A percentile compares a stretch with the other conserved stretches of the same genome.
These are phyloP conservation scores for Leptographium flavum DNA, from an alignment of 2,329 filamentous ascomycete genomes.

Conservation along the genomic window DNA sequence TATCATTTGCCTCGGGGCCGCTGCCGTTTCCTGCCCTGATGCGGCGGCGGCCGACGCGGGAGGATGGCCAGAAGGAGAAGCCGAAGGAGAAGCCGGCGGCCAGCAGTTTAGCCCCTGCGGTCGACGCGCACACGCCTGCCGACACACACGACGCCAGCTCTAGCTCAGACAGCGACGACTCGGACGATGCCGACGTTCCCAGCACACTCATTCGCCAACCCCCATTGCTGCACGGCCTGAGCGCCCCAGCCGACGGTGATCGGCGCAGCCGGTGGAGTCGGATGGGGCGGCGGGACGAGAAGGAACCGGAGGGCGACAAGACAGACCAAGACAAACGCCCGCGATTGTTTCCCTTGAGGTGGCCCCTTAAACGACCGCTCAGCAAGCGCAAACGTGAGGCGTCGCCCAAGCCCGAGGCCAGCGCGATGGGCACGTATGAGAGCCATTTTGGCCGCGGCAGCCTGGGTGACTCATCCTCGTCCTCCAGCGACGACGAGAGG, in stretches of 20 bases:
- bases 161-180: not conserved
- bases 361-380: not conserved
- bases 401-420: not conserved
- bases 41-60: too few species aligned
- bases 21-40: not conserved
- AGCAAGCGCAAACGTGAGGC: constrained; percentile 1
- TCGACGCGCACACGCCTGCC: too few species aligned
- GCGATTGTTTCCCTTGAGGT: not conserved
- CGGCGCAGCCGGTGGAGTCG: too few species aligned
- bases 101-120: too few species aligned
- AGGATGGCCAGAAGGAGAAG: too few species aligned
- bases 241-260: too few species aligned
- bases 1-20: not conserved
- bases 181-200: not conserved
- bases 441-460: too few species aligned
- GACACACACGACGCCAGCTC: not conserved
- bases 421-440: not conserved
- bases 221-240: too few species aligned
- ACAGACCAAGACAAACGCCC: not conserved
- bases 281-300: too few species aligned
- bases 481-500: not conserved
- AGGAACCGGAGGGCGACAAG: not conserved
- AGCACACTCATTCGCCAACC: too few species aligned
- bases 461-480: too few species aligned
- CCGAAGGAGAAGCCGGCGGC: too few species aligned